Base-by-base conservation (phyloP, 352 stramenopile species). In the Phytopythium delawarense region DNA sequence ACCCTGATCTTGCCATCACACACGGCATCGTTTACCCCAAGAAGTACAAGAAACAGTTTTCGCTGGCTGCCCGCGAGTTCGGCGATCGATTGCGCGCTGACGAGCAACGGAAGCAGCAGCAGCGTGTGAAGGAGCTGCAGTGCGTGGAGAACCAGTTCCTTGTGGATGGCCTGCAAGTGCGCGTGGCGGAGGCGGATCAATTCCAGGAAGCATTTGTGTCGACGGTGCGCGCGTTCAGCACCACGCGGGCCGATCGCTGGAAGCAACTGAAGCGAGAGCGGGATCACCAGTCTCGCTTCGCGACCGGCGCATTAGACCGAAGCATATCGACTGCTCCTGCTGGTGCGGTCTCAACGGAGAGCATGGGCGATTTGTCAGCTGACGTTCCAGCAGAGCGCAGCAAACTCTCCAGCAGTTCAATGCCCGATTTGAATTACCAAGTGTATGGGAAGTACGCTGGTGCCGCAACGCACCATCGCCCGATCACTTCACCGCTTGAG, bases 121-220 rank as follows among this genome's bases (percentile, higher is more conserved):
- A 58, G 0, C 66, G 78, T 13, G 65, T 35, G 32, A 66, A 67
- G 39, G 65, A 71, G 11, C 68, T 73, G 52, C 66, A 78, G 42
- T 57, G 59, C 20, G 62, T 75, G 1, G 75, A 87, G 59, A 83
- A 85, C 48, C 79, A 87, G 48, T 88, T 81, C 40, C 57, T 75
- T 16, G 65, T 62, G 0, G 69, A 87, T 37, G 72, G 80, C 0
- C 55, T 86, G 42, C 71, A 66, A 46, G 62, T 71, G 25, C 51
- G 65, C 2, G 48, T 83, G 11, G 71, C 76, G 5, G 73, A 74
- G 12, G 45, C 75, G 0, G 74, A 82, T 16, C 64, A 68, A 7
- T 89, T 91, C 57, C 78, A 91, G 56, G 65, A 87, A 30, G 78
- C 81, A 18, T 91, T 91, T 57, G 82, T 89, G 44, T 71, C 71